Percentiles rank a stretch among this genome's conserved stretches.
Conservation (phyloP, 768 basidiomycete genomes). For the Tricholoma sp. region DNA sequence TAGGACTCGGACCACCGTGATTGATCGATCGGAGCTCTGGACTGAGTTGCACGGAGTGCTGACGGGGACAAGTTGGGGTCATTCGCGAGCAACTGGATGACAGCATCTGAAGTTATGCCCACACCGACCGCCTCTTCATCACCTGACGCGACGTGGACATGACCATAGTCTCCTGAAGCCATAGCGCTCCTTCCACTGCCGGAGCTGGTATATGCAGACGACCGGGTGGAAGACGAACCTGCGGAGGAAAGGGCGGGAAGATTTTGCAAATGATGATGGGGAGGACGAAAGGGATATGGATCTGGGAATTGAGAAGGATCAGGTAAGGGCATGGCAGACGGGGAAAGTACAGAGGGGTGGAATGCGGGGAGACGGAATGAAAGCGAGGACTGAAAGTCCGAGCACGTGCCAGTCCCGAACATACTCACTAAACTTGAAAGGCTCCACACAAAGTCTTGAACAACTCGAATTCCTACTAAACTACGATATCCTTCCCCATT, state of each 20-base stretch:
- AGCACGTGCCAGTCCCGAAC: no score
- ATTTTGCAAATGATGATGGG: slow-evolving; percentile 40
- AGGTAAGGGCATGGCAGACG: slow-evolving; percentile 39
- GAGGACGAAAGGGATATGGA: slow-evolving; percentile 59
- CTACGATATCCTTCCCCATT: background rate
- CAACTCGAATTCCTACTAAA: no score
- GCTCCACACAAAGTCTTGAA: no score
- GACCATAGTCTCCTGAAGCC: slow-evolving; percentile 55
- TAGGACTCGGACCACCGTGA: slow-evolving; percentile 73
- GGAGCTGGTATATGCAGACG: slow-evolving; percentile 72
- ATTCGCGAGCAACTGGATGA: slow-evolving; percentile 54
- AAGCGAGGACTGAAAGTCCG: no score
- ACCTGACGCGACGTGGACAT: slow-evolving; percentile 60
- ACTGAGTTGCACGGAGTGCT: slow-evolving; percentile 34
- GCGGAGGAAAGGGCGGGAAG: slow-evolving; percentile 63
- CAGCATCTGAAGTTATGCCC: slow-evolving; percentile 62
- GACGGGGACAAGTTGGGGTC: slow-evolving; percentile 41
- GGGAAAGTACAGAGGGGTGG: slow-evolving; percentile 24
- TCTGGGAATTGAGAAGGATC: slow-evolving; percentile 70
- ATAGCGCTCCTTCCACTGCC: slow-evolving; percentile 52
- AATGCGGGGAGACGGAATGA: background rate
- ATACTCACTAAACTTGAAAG: no score
- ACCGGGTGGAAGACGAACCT: slow-evolving; percentile 70
- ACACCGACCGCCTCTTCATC: slow-evolving; percentile 54
- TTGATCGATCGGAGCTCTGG: slow-evolving; percentile 54